Base-by-base conservation (phyloP, 2,329 filamentous ascomycete genomes). In the Pleoardoris graminearum region DNA sequence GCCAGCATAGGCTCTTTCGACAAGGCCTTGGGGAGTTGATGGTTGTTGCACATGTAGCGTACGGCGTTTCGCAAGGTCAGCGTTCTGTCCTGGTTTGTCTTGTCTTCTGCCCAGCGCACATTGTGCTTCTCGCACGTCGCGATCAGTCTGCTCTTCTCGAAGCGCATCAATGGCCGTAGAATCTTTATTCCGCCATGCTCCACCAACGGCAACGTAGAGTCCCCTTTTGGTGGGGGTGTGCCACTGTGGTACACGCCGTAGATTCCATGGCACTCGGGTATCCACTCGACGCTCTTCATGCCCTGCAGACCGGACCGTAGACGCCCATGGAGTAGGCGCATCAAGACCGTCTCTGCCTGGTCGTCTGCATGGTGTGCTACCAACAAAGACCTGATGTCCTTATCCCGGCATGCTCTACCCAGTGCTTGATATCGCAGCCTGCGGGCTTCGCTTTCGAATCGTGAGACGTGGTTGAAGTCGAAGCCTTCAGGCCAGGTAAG, bases 361-460 rank as follows among this genome's bases (percentile, higher is more conserved):
- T 99, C 94, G 65, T 97, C 92, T 56, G 82, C 79, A 69, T 99
- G 94, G 68, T 99, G 94, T 3, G 87, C 94, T 23, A 95, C 77
- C 33, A 97, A 81, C 1, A 97, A 70, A 17, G 83, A 82, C 4
- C 72, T 74, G 3, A 89, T 82, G 0, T 75, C 68, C 5, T 76
- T 61, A 1, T 75, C 69, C 14, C 72, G 71, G 68, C 89, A 91
- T 7, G 80, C 79, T 12, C 62, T 68, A 0, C 89, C 92, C 1
- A 97, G 73, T 0, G 79, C 77, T 55, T 84, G 86, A 71, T 92
- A 97, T 12, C 94, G 85, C 29, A 87, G 78, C 19, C 75, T 82
- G 21, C 94, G 85, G 6, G 93, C 93, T 19, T 85, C 68, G 3
- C 85, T 88, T 75, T 97, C 94, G 61, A 97, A 82, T 56, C 89